Evolutionary conservation across 345 rosid species (phyloP).

Genomic region (Leavenworthia alabamica): DNA sequence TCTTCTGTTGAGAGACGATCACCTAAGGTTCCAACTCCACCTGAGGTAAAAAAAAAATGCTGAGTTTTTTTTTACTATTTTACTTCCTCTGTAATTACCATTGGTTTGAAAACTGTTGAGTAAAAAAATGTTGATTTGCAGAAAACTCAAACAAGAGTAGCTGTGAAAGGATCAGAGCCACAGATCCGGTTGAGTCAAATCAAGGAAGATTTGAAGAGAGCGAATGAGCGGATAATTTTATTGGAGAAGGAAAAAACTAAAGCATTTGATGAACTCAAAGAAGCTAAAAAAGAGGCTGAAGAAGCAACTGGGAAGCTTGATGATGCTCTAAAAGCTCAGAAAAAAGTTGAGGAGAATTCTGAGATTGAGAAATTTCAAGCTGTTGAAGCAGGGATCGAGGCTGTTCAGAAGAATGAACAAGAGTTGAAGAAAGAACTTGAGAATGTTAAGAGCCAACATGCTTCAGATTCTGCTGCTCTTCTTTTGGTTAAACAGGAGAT

Average conservation of each 20-base stretch:
- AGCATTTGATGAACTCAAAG: constrained; percentile 65
- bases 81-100: background rate
- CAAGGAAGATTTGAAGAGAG: constrained; percentile 88
- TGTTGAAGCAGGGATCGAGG: constrained; percentile 86
- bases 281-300: constrained; percentile 56
- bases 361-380: constrained; percentile 90
- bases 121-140: too few relatives aligned
- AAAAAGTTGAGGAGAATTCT: constrained; percentile 68
- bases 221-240: constrained; percentile 56
- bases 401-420: constrained; percentile 70
- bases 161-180: constrained; percentile 53
- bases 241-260: constrained; percentile 74
- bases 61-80: background rate
- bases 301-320: constrained; percentile 67
- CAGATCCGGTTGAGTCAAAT: constrained; percentile 55
- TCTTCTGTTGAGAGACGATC: constrained; percentile 59
- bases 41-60: constrained; percentile 54
- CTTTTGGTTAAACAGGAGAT: constrained; percentile 68
- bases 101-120: too few relatives aligned
- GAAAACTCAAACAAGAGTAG: constrained; percentile 50
- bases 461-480: constrained; percentile 72
- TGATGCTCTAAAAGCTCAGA: constrained; percentile 83
- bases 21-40: constrained; percentile 53
- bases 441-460: constrained; percentile 69
- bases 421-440: constrained; percentile 80